Base-by-base conservation (phyloP, 2,329 filamentous ascomycete species). In the Pestalotiopsis sp. region DNA sequence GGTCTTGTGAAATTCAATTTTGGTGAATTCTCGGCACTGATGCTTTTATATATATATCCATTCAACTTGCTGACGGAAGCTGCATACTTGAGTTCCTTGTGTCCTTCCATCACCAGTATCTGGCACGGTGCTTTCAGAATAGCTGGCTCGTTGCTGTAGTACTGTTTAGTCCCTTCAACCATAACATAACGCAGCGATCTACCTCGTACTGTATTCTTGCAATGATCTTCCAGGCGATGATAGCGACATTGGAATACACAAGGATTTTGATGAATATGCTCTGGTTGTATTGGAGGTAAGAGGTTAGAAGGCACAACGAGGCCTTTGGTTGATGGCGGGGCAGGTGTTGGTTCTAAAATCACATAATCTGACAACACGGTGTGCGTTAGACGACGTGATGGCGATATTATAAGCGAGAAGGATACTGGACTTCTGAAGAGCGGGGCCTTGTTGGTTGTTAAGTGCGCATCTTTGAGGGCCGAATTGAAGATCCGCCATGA, bases 101-200 rank as follows among this genome's bases (percentile, higher is more conserved):
- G 56, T 58, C 4, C 2, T 22, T 61, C 58, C 58, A 61, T 61
- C 30, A 61, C 58, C 9, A 61, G 58, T 35, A 39, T 20, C 14
- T 61, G 58, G 30, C 17, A 61, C 58, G 30, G 17, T 61, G 30
- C 30, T 61, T 22, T 22, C 30, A 61, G 58, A 61, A 61, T 61
- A 61, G 30, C 20, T 14, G 56, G 56, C 56, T 59, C 56, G 56
- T 59, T 59, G 56, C 20, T 59, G 6, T 30, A 59, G 22, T 4
- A 59, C 20, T 30, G 56, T 59, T 59, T 14, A 59, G 56, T 14
- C 24, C 56, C 56, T 22, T 26, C 2, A 26, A 59, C 11, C 2
- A 59, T 59, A 30, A 22, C 20, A 22, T 26, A 22, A 30, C 7
- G 30, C 30, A 30, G 30, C 7, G 6, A 9, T 30, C 7, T 30